These are phyloP conservation scores for Dryas drummondii DNA, from an alignment of 306 rosid genomes.

Conservation along the genomic window DNA sequence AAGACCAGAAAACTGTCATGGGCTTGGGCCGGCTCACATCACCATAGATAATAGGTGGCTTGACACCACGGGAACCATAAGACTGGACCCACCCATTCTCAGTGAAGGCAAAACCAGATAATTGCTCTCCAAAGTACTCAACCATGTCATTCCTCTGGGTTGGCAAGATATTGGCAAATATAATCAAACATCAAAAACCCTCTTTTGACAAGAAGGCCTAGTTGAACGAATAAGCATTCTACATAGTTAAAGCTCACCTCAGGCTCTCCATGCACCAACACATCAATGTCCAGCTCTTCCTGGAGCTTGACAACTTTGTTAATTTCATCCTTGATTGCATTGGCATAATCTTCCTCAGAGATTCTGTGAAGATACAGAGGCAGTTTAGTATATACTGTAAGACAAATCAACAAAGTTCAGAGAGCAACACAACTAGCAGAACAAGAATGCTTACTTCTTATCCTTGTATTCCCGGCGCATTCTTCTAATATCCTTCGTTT, in stretches of 20 bases:
- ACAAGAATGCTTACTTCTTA: constrained; percentile 53
- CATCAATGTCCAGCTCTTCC: constrained; percentile 89
- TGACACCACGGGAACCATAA: constrained; percentile 82
- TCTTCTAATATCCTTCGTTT: constrained; percentile 72
- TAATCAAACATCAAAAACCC: constrained; percentile 12
- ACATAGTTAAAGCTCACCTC: constrained; percentile 53
- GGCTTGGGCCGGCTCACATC: constrained; percentile 91
- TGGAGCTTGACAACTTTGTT: constrained; percentile 76
- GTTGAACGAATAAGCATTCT: constrained; percentile 10
- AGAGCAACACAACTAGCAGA: not conserved
- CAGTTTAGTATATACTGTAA: constrained; percentile 7
- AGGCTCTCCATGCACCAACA: constrained; percentile 87
- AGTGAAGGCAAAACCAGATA: constrained; percentile 86
- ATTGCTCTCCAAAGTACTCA: constrained; percentile 91
- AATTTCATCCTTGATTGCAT: constrained; percentile 72
- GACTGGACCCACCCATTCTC: constrained; percentile 94
- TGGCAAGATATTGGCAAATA: constrained; percentile 13
- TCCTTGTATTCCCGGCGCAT: constrained; percentile 84
- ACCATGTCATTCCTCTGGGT: constrained; percentile 91
- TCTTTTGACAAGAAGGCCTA: not conserved
- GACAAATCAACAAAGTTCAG: not conserved
- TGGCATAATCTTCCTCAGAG: constrained; percentile 62
- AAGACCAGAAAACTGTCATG: constrained; percentile 95
- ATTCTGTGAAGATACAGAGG: constrained; percentile 40
- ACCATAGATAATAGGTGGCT: constrained; percentile 87